Evolutionary conservation across 305 asterid genomes (phyloP).

Genomic region (Fraxinus dipetala): DNA sequence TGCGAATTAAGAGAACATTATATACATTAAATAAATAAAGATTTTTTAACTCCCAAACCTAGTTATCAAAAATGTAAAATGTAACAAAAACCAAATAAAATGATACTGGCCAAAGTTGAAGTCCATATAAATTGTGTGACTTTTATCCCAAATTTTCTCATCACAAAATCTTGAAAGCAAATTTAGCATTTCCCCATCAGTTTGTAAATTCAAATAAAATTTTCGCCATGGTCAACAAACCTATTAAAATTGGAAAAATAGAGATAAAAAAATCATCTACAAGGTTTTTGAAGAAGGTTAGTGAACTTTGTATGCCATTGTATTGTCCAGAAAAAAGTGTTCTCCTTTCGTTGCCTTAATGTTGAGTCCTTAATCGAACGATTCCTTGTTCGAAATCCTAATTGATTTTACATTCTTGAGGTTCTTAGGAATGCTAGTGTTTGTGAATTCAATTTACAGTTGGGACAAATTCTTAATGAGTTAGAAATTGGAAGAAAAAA

Average conservation of each 20-base stretch:
- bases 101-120: conserved; percentile 16
- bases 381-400: conserved; percentile 30
- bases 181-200: not conserved
- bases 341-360: conserved; percentile 69
- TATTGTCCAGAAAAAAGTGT: conserved; percentile 74
- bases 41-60: conserved; percentile 55
- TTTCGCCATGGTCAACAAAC: conserved; percentile 51
- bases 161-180: not conserved
- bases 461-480: conserved; percentile 47
- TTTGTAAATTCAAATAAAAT: too few species aligned
- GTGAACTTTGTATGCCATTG: conserved; percentile 63
- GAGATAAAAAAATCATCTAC: conserved; percentile 62
- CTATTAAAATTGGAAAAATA: conserved; percentile 65
- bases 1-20: too few species aligned
- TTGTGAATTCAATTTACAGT: conserved; percentile 51
- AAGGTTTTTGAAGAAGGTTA: conserved; percentile 73
- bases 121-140: conserved; percentile 33
- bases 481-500: conserved; percentile 57
- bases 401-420: conserved; percentile 37
- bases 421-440: conserved; percentile 51
- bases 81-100: conserved; percentile 4
- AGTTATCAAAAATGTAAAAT: conserved; percentile 5
- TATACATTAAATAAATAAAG: conserved; percentile 21
- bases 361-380: conserved; percentile 53
- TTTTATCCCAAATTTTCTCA: not conserved